A percentile compares a stretch with the other conserved stretches of the same genome.
These are phyloP conservation scores for Cornus suecica DNA, from an alignment of 148 eudicot genomes.

Conservation along the genomic window DNA sequence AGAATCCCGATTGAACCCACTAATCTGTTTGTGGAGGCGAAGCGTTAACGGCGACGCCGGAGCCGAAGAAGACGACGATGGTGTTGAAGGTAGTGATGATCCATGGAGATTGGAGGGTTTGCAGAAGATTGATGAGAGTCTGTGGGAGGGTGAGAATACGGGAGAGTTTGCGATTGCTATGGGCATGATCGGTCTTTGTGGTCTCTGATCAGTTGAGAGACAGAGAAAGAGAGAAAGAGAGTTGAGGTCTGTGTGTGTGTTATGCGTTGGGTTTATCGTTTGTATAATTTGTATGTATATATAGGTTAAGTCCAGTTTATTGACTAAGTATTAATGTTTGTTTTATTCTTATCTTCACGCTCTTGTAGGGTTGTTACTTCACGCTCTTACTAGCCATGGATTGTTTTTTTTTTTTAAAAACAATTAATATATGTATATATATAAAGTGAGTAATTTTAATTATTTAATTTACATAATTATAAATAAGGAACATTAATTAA, in stretches of 20 bases:
- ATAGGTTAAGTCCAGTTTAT: too few species aligned
- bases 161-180: constrained; percentile 36
- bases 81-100: constrained; percentile 15
- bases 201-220: background rate
- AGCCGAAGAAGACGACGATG: constrained; percentile 15
- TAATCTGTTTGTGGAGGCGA: background rate
- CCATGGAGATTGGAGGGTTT: constrained; percentile 9
- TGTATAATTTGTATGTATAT: too few species aligned
- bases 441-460: too few species aligned
- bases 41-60: constrained; percentile 18
- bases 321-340: too few species aligned
- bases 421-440: too few species aligned
- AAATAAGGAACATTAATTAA: too few species aligned
- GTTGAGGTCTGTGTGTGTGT: background rate
- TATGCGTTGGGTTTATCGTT: too few species aligned
- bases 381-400: too few species aligned
- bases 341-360: too few species aligned
- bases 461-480: too few species aligned
- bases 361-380: too few species aligned
- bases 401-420: too few species aligned
- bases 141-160: constrained; percentile 34
- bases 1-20: background rate
- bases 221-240: background rate
- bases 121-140: constrained; percentile 21
- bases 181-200: constrained; percentile 17